Evolutionary conservation across 1,139 yeast genomes (phyloP), one percentile per base, ranked within the genome.

Genomic region (Nakaseomyces uthaithaninus): DNA sequence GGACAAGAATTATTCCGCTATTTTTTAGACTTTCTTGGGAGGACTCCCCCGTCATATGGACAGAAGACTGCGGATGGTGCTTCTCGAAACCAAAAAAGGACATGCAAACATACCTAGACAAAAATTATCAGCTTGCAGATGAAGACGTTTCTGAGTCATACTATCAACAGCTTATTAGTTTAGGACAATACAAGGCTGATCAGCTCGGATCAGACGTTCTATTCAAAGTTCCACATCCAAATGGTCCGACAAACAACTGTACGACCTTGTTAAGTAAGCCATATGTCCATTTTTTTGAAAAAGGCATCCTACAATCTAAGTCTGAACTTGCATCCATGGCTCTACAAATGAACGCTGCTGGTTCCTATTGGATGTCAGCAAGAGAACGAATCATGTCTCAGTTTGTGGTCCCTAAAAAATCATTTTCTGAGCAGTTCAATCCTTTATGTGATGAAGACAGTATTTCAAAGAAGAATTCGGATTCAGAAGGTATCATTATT

Each of bases 351-450:
- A 86, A 85, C 48, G 77, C 87, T 1, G 70, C 80, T 16, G 87
- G 94, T 33, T 78, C 95, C 15, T 93, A 93, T 60, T 93, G 98
- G 99, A 77, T 82, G 57, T 84, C 95, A 6, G 77, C 93, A 19
- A 69, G 99, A 45, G 87, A 80, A 47, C 70, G 99, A 45, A 85
- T 91, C 30, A 71, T 68, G 62, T 75, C 75, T 17, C 99, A 93
- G 56, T 84, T 89, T 72, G 93, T 91, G 11, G 89, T 91, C 2
- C 81, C 66, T 15, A 55, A 57, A 22, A 57, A 59, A 22, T 56
- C 58, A 7, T 55, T 57, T 37, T 48, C 53, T 4, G 26, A 35
- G 3, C 51, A 57, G 31, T 57, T 58, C 35, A 43, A 48, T 25
- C 37, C 45, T 11, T 39, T 53, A 15, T 11, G 16, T 10, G 23